Percentiles rank a stretch among this genome's conserved stretches.
These are phyloP conservation scores for Dispira parvispora DNA, from an alignment of 192 early-diverging fungal species.

Conservation along the genomic window DNA sequence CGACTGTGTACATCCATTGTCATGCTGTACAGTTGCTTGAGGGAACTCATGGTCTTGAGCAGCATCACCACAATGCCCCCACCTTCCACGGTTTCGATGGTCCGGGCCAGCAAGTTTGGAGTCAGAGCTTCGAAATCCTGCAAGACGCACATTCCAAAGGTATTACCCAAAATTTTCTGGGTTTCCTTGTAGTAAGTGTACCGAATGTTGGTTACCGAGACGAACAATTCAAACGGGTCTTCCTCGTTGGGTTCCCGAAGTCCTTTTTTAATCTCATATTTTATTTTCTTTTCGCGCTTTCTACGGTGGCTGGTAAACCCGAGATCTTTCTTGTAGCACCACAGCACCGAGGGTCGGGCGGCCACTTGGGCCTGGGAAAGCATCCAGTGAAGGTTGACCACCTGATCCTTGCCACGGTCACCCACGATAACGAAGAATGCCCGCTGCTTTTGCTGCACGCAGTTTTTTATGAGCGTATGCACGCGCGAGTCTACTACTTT, in stretches of 20 bases:
- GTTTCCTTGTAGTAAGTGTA: slow-evolving; percentile 99
- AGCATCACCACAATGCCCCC: slow-evolving; percentile 89
- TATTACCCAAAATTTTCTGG: slow-evolving; percentile 94
- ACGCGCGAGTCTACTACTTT: slow-evolving; percentile 89
- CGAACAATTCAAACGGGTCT: slow-evolving; percentile 98
- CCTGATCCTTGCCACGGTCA: slow-evolving; percentile 81
- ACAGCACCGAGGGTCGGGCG: slow-evolving; percentile 84
- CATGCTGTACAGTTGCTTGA: slow-evolving; percentile 96
- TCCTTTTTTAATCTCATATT: slow-evolving; percentile 83
- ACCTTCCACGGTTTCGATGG: slow-evolving; percentile 96
- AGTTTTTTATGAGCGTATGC: slow-evolving; percentile 81
- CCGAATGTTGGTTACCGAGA: slow-evolving; percentile 85
- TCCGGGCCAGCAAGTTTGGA: slow-evolving; percentile 89
- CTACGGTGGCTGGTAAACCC: slow-evolving; percentile 91
- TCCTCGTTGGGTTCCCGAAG: slow-evolving; percentile 81
- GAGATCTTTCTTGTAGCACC: slow-evolving; percentile 99
- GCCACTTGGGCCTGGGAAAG: slow-evolving; percentile 84
- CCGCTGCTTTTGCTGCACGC: slow-evolving; percentile 78
- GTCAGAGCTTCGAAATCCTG: slow-evolving; percentile 99
- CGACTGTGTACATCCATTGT: slow-evolving; percentile 97
- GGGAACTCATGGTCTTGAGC: slow-evolving; percentile 84
- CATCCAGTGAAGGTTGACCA: slow-evolving; percentile 95
- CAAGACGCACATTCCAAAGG: slow-evolving; percentile 96
- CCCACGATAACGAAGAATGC: slow-evolving; percentile 94
- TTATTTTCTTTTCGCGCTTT: slow-evolving; percentile 92